These are phyloP conservation scores for Salix exigua DNA, from an alignment of 345 rosid genomes.

Conservation along the genomic window DNA sequence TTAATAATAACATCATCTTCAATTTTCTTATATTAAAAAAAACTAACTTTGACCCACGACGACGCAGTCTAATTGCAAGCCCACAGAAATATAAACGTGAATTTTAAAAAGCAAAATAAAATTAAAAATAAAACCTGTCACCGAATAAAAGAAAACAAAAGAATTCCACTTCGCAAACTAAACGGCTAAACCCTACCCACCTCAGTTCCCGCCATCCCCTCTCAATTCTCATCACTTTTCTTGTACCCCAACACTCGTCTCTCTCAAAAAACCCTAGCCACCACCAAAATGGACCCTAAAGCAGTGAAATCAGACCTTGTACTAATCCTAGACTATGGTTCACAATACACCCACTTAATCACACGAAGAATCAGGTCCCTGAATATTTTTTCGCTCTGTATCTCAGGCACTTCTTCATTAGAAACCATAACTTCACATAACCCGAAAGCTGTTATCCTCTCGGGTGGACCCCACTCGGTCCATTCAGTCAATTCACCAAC, in stretches of 20 bases:
- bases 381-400: slow-evolving; percentile 76
- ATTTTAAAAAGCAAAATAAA: too few relatives aligned
- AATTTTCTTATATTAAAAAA: too few relatives aligned
- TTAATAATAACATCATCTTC: too few relatives aligned
- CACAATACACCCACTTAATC: slow-evolving; percentile 91
- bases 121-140: too few relatives aligned
- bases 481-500: slow-evolving; percentile 66
- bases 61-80: too few relatives aligned
- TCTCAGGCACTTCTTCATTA: slow-evolving; percentile 78
- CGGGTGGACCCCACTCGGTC: slow-evolving; percentile 95
- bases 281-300: slow-evolving; percentile 16
- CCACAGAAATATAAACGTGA: too few relatives aligned
- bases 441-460: slow-evolving; percentile 82
- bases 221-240: too few relatives aligned
- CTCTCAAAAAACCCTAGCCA: background rate
- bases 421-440: slow-evolving; percentile 47
- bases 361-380: slow-evolving; percentile 89
- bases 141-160: too few relatives aligned
- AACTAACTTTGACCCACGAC: too few relatives aligned
- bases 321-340: slow-evolving; percentile 86
- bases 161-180: too few relatives aligned
- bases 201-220: background rate
- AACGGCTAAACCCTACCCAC: background rate
- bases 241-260: background rate
- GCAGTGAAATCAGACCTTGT: slow-evolving; percentile 59